Evolutionary conservation across 129 eudicot genomes (phyloP).

Genomic region (Solidago caesia): DNA sequence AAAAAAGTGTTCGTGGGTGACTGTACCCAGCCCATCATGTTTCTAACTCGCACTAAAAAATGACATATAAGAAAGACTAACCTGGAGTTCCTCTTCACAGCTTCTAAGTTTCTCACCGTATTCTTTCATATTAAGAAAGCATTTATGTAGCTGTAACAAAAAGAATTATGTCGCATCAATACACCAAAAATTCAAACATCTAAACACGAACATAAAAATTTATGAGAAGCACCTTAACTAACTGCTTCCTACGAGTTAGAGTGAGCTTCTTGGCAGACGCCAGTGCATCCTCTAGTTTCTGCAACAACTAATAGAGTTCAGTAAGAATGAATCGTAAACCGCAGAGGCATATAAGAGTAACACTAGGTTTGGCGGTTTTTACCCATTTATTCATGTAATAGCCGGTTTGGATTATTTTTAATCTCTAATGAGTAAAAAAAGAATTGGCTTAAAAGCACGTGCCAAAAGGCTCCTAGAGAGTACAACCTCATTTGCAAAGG

Average conservation of each 20-base stretch:
- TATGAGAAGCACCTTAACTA: conserved; percentile 51
- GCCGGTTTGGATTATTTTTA: background rate
- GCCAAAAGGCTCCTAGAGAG: background rate
- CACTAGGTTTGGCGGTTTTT: background rate
- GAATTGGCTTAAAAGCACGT: background rate
- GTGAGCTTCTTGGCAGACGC: conserved; percentile 58
- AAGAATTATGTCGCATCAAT: background rate
- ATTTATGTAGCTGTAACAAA: conserved; percentile 57
- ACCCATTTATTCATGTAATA: background rate
- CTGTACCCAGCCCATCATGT: too few relatives aligned
- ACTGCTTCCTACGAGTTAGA: conserved; percentile 53
- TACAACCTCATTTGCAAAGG: too few relatives aligned
- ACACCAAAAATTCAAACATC: background rate
- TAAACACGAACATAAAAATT: conserved; percentile 5
- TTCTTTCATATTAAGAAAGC: conserved; percentile 61
- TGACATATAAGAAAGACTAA: conserved; percentile 29
- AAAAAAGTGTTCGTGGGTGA: too few relatives aligned
- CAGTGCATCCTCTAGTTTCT: conserved; percentile 73
- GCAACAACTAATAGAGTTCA: conserved; percentile 23
- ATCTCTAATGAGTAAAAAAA: background rate
- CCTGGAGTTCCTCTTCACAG: conserved; percentile 85
- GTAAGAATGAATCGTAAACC: background rate
- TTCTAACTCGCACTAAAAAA: background rate
- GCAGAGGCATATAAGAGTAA: background rate
- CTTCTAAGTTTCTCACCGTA: conserved; percentile 52